These are phyloP conservation scores for Candida multigemmis DNA, from an alignment of 805 yeast species.

Conservation along the genomic window DNA sequence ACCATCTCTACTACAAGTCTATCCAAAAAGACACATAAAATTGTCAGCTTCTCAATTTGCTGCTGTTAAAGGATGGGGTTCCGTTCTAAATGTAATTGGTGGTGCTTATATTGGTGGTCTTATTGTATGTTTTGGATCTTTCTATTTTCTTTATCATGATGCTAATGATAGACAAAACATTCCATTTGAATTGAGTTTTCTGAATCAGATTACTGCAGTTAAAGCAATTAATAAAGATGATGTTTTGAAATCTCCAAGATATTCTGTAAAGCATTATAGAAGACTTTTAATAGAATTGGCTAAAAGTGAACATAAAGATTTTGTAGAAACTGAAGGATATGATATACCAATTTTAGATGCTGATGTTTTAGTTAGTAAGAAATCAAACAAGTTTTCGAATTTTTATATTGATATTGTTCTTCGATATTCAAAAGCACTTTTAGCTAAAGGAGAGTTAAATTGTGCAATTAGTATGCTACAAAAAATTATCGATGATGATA, in stretches of 20 bases:
- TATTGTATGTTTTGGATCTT: slow-evolving; percentile 27
- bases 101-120: slow-evolving; percentile 36
- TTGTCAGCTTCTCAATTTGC: slow-evolving; percentile 2
- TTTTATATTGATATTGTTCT: slow-evolving; percentile 34
- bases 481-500: slow-evolving; percentile 24
- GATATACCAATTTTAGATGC: slow-evolving; percentile 26
- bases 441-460: slow-evolving; percentile 31
- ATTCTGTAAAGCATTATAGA: slow-evolving; percentile 34
- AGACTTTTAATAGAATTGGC: slow-evolving; percentile 27
- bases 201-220: slow-evolving; percentile 25
- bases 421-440: slow-evolving; percentile 29
- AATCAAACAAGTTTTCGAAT: slow-evolving; percentile 25
- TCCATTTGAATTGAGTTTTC: slow-evolving; percentile 27
- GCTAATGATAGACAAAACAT: slow-evolving; percentile 30
- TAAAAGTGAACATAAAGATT: slow-evolving; percentile 11
- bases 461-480: slow-evolving; percentile 17
- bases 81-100: slow-evolving; percentile 25
- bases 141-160: slow-evolving; percentile 29
- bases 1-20: no score
- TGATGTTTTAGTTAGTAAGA: slow-evolving; percentile 16
- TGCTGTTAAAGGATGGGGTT: slow-evolving; percentile 18
- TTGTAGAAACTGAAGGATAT: slow-evolving; percentile 17
- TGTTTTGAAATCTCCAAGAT: slow-evolving; percentile 29
- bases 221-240: slow-evolving; percentile 37
- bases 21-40: not conserved